Evolutionary conservation across 2,329 filamentous ascomycete genomes (phyloP), one percentile per base, ranked within the genome.

Genomic region (Laburnicola sp.): DNA sequence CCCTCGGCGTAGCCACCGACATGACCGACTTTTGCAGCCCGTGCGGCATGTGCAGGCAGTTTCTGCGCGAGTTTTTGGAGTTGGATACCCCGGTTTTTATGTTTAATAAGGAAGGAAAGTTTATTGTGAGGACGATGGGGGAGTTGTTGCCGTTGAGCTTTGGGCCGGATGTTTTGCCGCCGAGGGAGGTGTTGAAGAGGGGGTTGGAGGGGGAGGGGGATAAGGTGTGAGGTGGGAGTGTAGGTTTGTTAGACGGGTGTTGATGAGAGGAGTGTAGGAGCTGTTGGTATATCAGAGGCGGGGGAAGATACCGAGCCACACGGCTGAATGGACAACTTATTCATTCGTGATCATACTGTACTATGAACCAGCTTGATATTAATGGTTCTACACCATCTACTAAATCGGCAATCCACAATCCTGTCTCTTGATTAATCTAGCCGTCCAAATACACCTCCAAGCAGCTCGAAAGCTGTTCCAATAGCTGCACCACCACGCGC

Each of bases 21-120:
- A 87, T 89, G 52, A 62, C 64, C 11, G 67, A 67, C 26, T 71
- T 67, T 35, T 71, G 68, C 58, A 76, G 72, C 38, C 94, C 94
- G 0, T 99, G 94, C 70, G 94, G 94, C 48, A 97, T 96, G 91
- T 97, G 93, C 73, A 81, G 93, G 64, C 93, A 97, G 72, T 96
- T 93, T 52, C 65, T 80, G 44, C 54, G 77, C 27, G 78, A 80
- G 64, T 80, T 80, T 42, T 71, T 76, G 53, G 71, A 72, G 51
- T 65, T 76, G 5, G 62, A 70, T 4, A 85, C 83, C 51, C 93
- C 91, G 0, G 82, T 99, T 50, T 85, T 96, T 70, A 96, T 97
- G 93, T 96, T 95, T 74, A 91, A 95, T 72, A 87, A 86, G 71
- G 82, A 91, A 56, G 87, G 86, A 2, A 82, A 86, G 54, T 91